Conservation (phyloP, 805 yeast species). For the Cyberlindnera mrakii region DNA sequence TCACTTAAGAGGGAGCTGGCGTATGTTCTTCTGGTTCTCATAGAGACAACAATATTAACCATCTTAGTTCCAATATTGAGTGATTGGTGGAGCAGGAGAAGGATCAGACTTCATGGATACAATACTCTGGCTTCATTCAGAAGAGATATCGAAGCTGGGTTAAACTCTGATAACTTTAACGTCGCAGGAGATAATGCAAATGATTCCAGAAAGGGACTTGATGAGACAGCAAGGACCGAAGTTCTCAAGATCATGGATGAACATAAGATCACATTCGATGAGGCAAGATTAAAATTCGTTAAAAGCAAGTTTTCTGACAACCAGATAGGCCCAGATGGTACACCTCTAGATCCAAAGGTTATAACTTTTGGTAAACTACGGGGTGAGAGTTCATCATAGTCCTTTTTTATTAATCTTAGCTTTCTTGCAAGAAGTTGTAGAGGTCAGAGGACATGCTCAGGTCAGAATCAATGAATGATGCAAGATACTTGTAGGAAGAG, state of each 20-base stretch:
- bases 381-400: not conserved
- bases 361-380: conserved; percentile 35
- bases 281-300: conserved; percentile 55
- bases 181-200: conserved; percentile 37
- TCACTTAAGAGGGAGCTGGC: conserved; percentile 14
- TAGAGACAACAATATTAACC: not conserved
- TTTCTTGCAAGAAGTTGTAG: conserved; percentile 11
- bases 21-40: conserved; percentile 6
- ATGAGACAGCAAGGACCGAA: conserved; percentile 43
- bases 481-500: conserved; percentile 32
- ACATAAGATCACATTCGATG: conserved; percentile 52
- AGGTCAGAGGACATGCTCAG: conserved; percentile 15
- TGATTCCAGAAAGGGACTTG: conserved; percentile 61
- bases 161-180: conserved; percentile 55
- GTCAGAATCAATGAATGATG: conserved; percentile 26
- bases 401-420: not conserved
- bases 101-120: conserved; percentile 23
- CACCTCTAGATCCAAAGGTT: conserved; percentile 62
- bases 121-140: conserved; percentile 27
- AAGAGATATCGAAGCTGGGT: conserved; percentile 51
- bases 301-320: conserved; percentile 39
- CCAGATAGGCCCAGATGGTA: conserved; percentile 58
- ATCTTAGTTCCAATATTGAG: conserved; percentile 14
- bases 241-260: conserved; percentile 50
- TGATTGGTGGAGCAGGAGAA: conserved; percentile 19